These are phyloP conservation scores for Paecilomyces formosus DNA, from an alignment of 2,329 filamentous ascomycete species.

Conservation along the genomic window DNA sequence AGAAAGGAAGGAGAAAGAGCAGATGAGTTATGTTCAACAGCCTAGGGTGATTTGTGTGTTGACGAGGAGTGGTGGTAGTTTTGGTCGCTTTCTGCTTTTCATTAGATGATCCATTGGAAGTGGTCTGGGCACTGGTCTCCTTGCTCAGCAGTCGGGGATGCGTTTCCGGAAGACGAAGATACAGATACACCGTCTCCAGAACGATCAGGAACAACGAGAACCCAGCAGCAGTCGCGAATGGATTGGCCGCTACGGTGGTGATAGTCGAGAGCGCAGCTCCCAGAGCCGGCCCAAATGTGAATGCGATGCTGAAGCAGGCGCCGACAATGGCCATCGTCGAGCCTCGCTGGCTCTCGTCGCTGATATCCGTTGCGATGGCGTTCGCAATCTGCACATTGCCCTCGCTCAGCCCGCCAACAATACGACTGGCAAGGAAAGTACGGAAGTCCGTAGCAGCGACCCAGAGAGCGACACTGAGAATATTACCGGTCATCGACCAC, in stretches of 20 bases:
- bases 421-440: constrained; percentile 85
- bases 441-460: constrained; percentile 88
- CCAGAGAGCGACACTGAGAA: constrained; percentile 89
- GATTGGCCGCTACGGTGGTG: constrained; percentile 73
- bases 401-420: constrained; percentile 90
- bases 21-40: constrained; percentile 83
- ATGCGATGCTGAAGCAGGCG: constrained; percentile 92
- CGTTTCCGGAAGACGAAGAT: constrained; percentile 78
- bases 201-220: constrained; percentile 81
- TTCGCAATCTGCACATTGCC: constrained; percentile 95
- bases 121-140: constrained; percentile 28
- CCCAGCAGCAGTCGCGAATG: constrained; percentile 85
- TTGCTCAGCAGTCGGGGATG: constrained; percentile 45
- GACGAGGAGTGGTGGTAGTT: constrained; percentile 16
- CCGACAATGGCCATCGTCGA: constrained; percentile 95
- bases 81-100: constrained; percentile 6
- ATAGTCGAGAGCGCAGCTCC: constrained; percentile 79
- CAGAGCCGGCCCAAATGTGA: constrained; percentile 89
- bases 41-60: constrained; percentile 72
- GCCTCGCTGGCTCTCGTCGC: constrained; percentile 73
- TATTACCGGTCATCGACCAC: constrained; percentile 87
- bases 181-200: constrained; percentile 81
- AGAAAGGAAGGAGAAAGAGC: constrained; percentile 91
- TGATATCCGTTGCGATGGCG: constrained; percentile 94
- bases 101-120: constrained; percentile 13